These are phyloP conservation scores for Colletotrichum phormii DNA, from an alignment of 2,329 filamentous ascomycete species.

Conservation along the genomic window DNA sequence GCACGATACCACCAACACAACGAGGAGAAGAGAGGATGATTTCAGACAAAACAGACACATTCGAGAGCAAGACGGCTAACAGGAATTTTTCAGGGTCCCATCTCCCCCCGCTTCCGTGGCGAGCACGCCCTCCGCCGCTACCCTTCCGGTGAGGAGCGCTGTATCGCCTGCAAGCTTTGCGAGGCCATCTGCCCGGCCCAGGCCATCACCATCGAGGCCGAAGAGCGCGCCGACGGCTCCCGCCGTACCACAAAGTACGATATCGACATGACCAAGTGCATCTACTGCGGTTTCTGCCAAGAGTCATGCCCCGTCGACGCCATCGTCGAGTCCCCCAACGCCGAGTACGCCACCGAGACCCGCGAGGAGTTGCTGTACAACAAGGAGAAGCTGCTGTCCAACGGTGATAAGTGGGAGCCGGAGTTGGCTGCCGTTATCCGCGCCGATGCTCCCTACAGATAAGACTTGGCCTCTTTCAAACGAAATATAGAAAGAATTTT, in stretches of 20 bases:
- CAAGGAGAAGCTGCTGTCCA: constrained; percentile 92
- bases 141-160: constrained; percentile 96
- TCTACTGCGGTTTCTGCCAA: constrained; percentile 99
- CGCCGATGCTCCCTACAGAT: constrained; percentile 93
- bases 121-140: constrained; percentile 97
- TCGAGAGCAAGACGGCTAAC: constrained; percentile 9
- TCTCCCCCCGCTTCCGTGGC: constrained; percentile 97
- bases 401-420: constrained; percentile 97
- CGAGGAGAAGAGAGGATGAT: neutral
- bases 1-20: neutral
- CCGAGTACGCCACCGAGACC: constrained; percentile 73
- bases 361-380: constrained; percentile 97
- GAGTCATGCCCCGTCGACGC: constrained; percentile 99
- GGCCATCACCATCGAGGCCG: constrained; percentile 98
- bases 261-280: constrained; percentile 99
- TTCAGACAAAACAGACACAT: neutral
- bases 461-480: constrained; percentile 44
- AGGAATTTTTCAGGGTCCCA: constrained; percentile 74
- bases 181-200: constrained; percentile 98
- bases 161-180: constrained; percentile 99
- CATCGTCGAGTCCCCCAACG: constrained; percentile 75
- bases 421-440: constrained; percentile 92
- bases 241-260: constrained; percentile 97
- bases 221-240: constrained; percentile 96
- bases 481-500: neutral